These are phyloP conservation scores for Leucosporidium scottii DNA, from an alignment of 768 basidiomycete genomes.

Conservation along the genomic window DNA sequence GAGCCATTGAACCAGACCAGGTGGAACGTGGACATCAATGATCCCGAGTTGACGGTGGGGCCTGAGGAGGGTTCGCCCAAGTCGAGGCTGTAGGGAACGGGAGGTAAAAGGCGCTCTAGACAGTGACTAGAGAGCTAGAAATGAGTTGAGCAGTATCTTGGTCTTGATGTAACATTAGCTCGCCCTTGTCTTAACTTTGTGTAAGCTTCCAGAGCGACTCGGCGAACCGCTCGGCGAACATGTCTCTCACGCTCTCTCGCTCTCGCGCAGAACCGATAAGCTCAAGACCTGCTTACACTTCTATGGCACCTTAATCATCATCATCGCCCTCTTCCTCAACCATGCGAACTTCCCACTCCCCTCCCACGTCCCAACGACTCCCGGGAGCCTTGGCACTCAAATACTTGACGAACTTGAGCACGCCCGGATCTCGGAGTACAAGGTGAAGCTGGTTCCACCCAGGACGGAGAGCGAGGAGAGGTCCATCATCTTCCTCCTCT, in stretches of 20 bases:
- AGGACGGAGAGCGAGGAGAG: conserved; percentile 76
- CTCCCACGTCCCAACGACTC: conserved; percentile 86
- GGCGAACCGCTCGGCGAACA: no score
- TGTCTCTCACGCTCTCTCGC: no score
- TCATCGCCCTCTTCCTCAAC: conserved; percentile 26
- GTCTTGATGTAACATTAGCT: no score
- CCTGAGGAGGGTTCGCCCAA: conserved; percentile 1
- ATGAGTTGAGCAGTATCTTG: no score
- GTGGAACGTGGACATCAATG: conserved; percentile 31
- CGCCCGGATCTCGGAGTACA: conserved; percentile 83
- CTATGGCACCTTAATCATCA: not conserved
- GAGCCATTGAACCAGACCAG: conserved; percentile 32
- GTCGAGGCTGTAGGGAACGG: no score
- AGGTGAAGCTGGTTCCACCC: conserved; percentile 83
- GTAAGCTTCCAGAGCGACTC: no score
- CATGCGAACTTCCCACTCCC: conserved; percentile 69
- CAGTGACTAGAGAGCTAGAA: no score
- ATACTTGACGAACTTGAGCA: conserved; percentile 94
- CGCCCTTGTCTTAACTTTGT: no score
- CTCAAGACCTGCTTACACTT: not conserved
- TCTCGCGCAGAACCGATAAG: no score
- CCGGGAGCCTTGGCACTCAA: conserved; percentile 80
- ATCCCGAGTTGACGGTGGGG: conserved; percentile 16
- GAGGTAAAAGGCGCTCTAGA: no score
- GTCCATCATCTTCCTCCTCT: conserved; percentile 52